Percentiles rank a stretch among this genome's conserved stretches.
These are phyloP conservation scores for Butyriboletus appendiculatus DNA, from an alignment of 1,284 basidiomycete genomes.

Conservation along the genomic window DNA sequence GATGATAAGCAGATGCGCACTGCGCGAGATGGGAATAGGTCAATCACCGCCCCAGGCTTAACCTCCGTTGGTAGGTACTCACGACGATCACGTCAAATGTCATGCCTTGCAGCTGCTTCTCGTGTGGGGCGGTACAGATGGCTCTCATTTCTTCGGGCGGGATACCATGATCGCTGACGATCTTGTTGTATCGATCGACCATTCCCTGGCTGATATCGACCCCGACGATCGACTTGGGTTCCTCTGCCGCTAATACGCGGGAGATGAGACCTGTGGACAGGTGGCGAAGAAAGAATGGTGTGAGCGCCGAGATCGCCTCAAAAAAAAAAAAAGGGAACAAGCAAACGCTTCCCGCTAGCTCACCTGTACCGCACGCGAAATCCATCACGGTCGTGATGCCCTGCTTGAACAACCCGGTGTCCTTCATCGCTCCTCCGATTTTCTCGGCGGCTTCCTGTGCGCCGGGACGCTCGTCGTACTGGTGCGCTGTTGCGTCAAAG, in stretches of 20 bases:
- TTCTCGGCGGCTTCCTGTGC: slow-evolving; percentile 33
- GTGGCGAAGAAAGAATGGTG: not conserved
- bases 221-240: slow-evolving; percentile 58
- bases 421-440: slow-evolving; percentile 44
- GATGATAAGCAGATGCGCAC: slow-evolving; percentile 73
- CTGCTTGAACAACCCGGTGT: slow-evolving; percentile 52
- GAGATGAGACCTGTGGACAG: slow-evolving; percentile 54
- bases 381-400: slow-evolving; percentile 61
- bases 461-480: slow-evolving; percentile 31
- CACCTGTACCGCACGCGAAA: slow-evolving; percentile 71
- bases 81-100: slow-evolving; percentile 67
- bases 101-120: slow-evolving; percentile 44
- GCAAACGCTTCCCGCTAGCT: slow-evolving; percentile 6
- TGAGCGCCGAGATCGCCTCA: not conserved
- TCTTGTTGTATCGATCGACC: slow-evolving; percentile 64
- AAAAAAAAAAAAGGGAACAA: no score
- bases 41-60: not conserved
- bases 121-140: slow-evolving; percentile 44
- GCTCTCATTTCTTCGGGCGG: slow-evolving; percentile 59
- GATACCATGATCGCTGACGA: slow-evolving; percentile 57
- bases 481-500: slow-evolving; percentile 25
- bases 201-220: slow-evolving; percentile 68
- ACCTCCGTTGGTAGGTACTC: slow-evolving; percentile 17
- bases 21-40: slow-evolving; percentile 31
- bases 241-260: slow-evolving; percentile 50